These are phyloP conservation scores for Arabidopsis hybrid DNA, from an alignment of 441 rosid genomes.

Conservation along the genomic window DNA sequence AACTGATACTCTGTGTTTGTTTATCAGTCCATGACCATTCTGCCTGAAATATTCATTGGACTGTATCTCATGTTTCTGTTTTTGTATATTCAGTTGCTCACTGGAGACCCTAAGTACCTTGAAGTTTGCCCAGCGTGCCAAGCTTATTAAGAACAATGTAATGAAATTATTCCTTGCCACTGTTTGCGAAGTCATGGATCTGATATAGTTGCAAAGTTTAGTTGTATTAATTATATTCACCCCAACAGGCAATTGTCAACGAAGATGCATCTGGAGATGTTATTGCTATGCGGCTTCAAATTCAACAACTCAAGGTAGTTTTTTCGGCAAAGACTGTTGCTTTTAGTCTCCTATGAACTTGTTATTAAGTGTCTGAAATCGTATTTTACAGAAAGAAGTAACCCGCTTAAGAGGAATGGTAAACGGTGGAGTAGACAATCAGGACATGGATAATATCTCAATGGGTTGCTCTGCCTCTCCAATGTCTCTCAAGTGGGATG, in stretches of 20 bases:
- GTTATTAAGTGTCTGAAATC: slow-evolving; percentile 20
- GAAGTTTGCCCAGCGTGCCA: slow-evolving; percentile 99
- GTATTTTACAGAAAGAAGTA: slow-evolving; percentile 80
- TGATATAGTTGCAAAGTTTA: slow-evolving; percentile 2
- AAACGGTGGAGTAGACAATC: slow-evolving; percentile 64
- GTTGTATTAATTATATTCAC: slow-evolving; percentile 11
- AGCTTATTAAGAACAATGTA: slow-evolving; percentile 96
- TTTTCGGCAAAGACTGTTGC: slow-evolving; percentile 13
- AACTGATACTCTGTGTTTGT: slow-evolving; percentile 14
- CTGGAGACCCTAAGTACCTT: slow-evolving; percentile 96
- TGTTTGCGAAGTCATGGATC: slow-evolving; percentile 19
- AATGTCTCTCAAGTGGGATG: slow-evolving; percentile 76
- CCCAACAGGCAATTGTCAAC: slow-evolving; percentile 83
- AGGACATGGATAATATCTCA: slow-evolving; percentile 57
- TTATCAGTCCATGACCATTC: slow-evolving; percentile 5
- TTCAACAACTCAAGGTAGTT: slow-evolving; percentile 92
- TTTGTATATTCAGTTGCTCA: slow-evolving; percentile 70
- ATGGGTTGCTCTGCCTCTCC: slow-evolving; percentile 76
- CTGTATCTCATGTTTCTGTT: slow-evolving; percentile 14
- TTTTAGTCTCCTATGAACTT: slow-evolving; percentile 1
- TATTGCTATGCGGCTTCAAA: slow-evolving; percentile 91
- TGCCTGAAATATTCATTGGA: slow-evolving; percentile 7
- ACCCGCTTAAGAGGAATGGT: slow-evolving; percentile 63
- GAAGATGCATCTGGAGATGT: slow-evolving; percentile 99
- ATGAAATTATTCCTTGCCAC: slow-evolving; percentile 28